These are phyloP conservation scores for Tilletia indica DNA, from an alignment of 1,284 basidiomycete species.

Conservation along the genomic window DNA sequence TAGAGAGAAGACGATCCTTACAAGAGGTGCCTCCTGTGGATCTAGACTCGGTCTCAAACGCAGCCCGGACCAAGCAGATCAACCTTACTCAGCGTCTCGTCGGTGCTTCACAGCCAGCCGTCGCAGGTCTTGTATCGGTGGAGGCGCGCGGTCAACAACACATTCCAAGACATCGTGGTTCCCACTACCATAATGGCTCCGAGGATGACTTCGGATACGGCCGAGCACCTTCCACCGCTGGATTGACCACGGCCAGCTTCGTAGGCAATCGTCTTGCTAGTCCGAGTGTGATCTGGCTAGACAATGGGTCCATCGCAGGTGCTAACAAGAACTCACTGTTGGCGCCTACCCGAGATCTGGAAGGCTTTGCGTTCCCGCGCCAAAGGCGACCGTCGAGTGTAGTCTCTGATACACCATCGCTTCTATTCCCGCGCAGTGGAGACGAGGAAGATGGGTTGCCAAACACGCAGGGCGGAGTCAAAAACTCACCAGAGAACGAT, in stretches of 20 bases:
- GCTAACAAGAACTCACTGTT: neutral
- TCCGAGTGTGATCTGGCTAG: slow-evolving; percentile 23
- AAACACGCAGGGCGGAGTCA: slow-evolving; percentile 14
- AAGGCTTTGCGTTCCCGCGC: slow-evolving; percentile 18
- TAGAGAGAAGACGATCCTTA: neutral
- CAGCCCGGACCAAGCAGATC: neutral
- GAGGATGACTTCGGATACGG: neutral
- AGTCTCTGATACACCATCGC: slow-evolving; percentile 29
- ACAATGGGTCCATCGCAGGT: slow-evolving; percentile 8
- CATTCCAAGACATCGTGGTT: neutral
- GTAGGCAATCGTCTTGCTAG: slow-evolving; percentile 18
- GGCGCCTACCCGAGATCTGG: slow-evolving; percentile 14
- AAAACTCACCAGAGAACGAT: neutral
- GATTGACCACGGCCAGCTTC: slow-evolving; percentile 3
- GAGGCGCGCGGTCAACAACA: slow-evolving; percentile 1
- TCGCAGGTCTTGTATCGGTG: neutral
- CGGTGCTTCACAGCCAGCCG: neutral
- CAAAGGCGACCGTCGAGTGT: slow-evolving; percentile 30
- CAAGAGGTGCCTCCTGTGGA: neutral
- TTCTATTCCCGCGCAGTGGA: slow-evolving; percentile 24
- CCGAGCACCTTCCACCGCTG: slow-evolving; percentile 6
- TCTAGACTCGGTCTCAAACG: neutral
- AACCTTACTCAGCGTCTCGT: slow-evolving; percentile 2
- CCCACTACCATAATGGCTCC: neutral
- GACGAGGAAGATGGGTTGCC: neutral